A percentile compares a stretch with the other conserved stretches of the same genome.
Evolutionary conservation across 768 basidiomycete species (phyloP).

Genomic region (Mycena alexandri): DNA sequence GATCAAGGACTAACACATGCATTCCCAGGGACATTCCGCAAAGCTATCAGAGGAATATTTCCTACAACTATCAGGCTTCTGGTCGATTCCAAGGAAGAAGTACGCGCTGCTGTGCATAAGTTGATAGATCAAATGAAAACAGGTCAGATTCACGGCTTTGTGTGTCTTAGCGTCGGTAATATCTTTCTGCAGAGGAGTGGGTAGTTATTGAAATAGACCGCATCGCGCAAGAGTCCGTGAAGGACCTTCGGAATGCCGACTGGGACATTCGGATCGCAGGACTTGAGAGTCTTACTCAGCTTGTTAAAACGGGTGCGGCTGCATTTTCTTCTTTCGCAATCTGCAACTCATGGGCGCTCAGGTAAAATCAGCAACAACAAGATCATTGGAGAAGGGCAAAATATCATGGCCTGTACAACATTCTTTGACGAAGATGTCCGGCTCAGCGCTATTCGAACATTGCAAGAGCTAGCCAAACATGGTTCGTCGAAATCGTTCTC

Average conservation of each 20-base stretch:
- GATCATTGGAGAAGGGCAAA: not conserved
- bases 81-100: not conserved
- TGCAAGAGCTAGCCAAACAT: conserved; percentile 1
- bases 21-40: conserved; percentile 4
- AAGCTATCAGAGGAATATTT: conserved; percentile 1
- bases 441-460: not conserved
- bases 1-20: not conserved
- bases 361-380: not conserved
- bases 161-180: not conserved
- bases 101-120: not conserved
- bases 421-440: conserved; percentile 1
- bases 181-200: not conserved
- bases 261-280: not conserved
- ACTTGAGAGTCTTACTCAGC: not conserved
- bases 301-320: not conserved
- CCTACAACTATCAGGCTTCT: conserved; percentile 5
- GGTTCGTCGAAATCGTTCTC: not conserved
- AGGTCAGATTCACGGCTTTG: not conserved
- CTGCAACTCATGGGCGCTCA: not conserved
- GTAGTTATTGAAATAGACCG: not conserved
- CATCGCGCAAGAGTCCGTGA: not conserved
- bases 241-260: not conserved
- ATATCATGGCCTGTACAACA: not conserved
- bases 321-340: not conserved
- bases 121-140: not conserved